Evolutionary conservation across 148 eudicot genomes (phyloP).

Genomic region (Oxyria digyna): DNA sequence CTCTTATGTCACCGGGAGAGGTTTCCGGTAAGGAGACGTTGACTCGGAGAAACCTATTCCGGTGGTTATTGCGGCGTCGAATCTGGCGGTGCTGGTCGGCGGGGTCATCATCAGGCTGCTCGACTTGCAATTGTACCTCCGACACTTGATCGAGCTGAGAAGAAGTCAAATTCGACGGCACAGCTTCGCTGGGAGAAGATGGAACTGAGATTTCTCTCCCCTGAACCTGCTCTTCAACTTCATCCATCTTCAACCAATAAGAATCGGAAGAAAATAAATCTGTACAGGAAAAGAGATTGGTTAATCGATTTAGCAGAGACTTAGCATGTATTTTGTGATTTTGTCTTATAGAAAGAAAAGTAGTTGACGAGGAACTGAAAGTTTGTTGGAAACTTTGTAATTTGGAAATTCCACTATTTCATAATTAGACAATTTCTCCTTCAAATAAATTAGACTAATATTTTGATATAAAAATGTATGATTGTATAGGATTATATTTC

Average conservation of each 20-base stretch:
- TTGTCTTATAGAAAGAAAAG: background rate
- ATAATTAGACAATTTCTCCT: too few relatives aligned
- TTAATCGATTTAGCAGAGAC: background rate
- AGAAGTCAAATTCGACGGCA: conserved; percentile 10
- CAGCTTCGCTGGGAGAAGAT: background rate
- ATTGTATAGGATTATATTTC: too few relatives aligned
- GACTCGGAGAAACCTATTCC: conserved; percentile 12
- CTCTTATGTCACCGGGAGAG: conserved; percentile 12
- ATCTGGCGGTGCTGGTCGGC: conserved; percentile 8
- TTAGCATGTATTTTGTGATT: background rate
- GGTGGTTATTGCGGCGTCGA: conserved; percentile 4
- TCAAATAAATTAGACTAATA: too few relatives aligned
- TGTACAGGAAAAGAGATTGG: background rate
- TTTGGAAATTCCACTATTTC: background rate
- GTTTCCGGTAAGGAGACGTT: conserved; percentile 11
- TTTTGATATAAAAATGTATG: too few relatives aligned
- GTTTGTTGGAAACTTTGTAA: background rate
- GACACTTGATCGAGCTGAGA: conserved; percentile 8
- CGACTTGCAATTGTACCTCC: conserved; percentile 12
- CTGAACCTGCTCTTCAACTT: background rate
- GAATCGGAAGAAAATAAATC: background rate
- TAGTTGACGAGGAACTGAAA: background rate
- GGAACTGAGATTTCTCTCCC: background rate
- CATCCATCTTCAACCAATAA: background rate
- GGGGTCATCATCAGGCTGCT: conserved; percentile 7